Base-by-base conservation (phyloP, 2,329 filamentous ascomycete species). In the Calonectria multiphialidica region DNA sequence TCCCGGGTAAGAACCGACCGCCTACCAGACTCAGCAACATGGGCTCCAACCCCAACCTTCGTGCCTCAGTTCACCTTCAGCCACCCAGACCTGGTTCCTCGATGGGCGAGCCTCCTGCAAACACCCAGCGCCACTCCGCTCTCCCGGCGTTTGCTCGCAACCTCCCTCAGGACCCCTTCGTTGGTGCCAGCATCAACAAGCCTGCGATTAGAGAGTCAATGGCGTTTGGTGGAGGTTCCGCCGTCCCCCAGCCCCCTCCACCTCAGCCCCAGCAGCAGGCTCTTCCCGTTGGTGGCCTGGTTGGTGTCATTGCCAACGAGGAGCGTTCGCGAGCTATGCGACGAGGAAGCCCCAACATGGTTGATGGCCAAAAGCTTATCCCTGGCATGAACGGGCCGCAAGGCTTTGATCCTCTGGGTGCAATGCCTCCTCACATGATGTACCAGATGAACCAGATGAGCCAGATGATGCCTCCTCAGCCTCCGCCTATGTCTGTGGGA, bases 291-390 rank as follows among this genome's bases (percentile, higher is more conserved):
- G 95, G 94, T 49, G 95, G 95, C 13, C 88, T 98, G 13, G 93
- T 98, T 23, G 95, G 95, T 12, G 94, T 98, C 10, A 98, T 98
- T 83, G 94, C 94, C 40, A 93, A 87, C 65, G 95, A 98, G 83
- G 95, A 98, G 82, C 90, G 94, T 59, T 93, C 93, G 47, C 90
- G 93, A 75, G 95, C 95, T 35, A 88, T 95, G 87, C 89, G 95
- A 77, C 88, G 95, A 79, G 95, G 94, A 40, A 97, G 93, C 79
- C 94, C 95, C 4, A 94, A 93, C 71, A 83, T n/a, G n/a, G n/a
- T 91, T 21, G 91, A 93, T 61, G 83, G 85, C 74, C 82, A 87
- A 62, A 86, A 83, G 63, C 77, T 83, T 42, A 76, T 84, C 33
- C 78, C 79, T 69, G 84, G 74, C 70, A 81, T 79, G 81, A 84